Evolutionary conservation across 1,139 yeast genomes (phyloP).

Genomic region (Pichiaceae sp.): DNA sequence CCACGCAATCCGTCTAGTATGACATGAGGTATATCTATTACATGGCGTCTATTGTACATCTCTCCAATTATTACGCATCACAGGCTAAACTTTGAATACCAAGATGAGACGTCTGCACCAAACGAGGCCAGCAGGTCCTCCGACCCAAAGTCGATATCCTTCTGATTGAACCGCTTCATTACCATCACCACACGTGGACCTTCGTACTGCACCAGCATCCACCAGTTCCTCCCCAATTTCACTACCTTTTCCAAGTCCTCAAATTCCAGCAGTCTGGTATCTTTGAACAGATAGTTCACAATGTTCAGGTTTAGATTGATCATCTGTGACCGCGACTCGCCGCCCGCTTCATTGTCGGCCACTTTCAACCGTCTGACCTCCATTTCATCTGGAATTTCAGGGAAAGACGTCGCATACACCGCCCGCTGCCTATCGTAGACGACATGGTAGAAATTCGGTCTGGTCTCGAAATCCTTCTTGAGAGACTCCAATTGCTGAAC

Average conservation of each 20-base stretch:
- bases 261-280: conserved; percentile 6
- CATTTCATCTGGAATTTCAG: conserved; percentile 15
- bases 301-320: conserved; percentile 11
- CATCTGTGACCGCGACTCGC: conserved; percentile 7
- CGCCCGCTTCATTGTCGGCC: conserved; percentile 3
- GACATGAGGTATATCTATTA: no score
- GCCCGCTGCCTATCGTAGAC: conserved; percentile 8
- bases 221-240: conserved; percentile 18
- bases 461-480: conserved; percentile 8
- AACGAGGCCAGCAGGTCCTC: conserved; percentile 11
- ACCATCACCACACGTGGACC: conserved; percentile 9
- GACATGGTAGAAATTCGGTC: conserved; percentile 14
- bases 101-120: conserved; percentile 14
- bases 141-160: conserved; percentile 11
- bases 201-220: conserved; percentile 13
- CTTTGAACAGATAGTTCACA: conserved; percentile 10
- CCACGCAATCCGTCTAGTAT: no score
- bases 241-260: conserved; percentile 11
- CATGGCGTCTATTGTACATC: no score
- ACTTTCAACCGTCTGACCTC: conserved; percentile 10
- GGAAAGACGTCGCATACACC: conserved; percentile 15
- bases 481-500: conserved; percentile 17
- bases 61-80: no score
- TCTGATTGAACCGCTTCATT: conserved; percentile 11
- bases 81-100: no score